Conservation (phyloP, 805 yeast genomes). For the Cyberlindnera suaveolens region DNA sequence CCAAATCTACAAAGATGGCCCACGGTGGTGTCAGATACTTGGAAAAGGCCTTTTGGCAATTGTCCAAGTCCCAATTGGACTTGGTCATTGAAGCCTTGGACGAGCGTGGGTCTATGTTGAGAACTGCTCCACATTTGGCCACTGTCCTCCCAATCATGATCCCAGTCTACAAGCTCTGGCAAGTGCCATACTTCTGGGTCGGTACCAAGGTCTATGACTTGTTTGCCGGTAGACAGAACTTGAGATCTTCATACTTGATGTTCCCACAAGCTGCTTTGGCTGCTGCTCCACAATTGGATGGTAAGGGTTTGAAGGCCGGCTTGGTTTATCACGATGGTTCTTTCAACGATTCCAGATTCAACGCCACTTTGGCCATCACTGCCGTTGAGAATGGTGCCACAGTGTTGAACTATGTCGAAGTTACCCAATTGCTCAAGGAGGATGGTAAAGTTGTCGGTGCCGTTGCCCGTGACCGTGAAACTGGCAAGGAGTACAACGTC, state of each 20-base stretch:
- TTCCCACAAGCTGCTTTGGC: slow-evolving; percentile 60
- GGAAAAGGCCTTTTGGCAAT: slow-evolving; percentile 90
- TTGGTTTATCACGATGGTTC: slow-evolving; percentile 93
- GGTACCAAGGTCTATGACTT: slow-evolving; percentile 91
- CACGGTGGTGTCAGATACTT: slow-evolving; percentile 96
- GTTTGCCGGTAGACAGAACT: slow-evolving; percentile 85
- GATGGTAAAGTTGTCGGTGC: slow-evolving; percentile 67
- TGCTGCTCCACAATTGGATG: slow-evolving; percentile 82
- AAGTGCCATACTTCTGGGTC: slow-evolving; percentile 84
- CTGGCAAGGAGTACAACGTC: slow-evolving; percentile 55
- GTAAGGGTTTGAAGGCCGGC: slow-evolving; percentile 75
- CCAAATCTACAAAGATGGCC: slow-evolving; percentile 92
- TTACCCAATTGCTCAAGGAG: slow-evolving; percentile 66
- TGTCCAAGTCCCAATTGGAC: slow-evolving; percentile 84
- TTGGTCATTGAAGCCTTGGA: slow-evolving; percentile 84
- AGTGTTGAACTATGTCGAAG: slow-evolving; percentile 80
- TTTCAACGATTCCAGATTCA: slow-evolving; percentile 90
- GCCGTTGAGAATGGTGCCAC: slow-evolving; percentile 88
- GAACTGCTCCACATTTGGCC: slow-evolving; percentile 89
- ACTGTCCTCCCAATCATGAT: slow-evolving; percentile 86
- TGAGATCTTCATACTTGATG: slow-evolving; percentile 70
- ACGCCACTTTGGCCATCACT: slow-evolving; percentile 76
- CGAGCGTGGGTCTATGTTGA: slow-evolving; percentile 79
- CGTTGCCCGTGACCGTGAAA: slow-evolving; percentile 62
- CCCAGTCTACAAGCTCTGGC: slow-evolving; percentile 96